A percentile compares a stretch with the other conserved stretches of the same genome.
phyloP scores from a whole-genome alignment of 148 eudicot genomes.

The Rhododendron griersonianum region DNA sequence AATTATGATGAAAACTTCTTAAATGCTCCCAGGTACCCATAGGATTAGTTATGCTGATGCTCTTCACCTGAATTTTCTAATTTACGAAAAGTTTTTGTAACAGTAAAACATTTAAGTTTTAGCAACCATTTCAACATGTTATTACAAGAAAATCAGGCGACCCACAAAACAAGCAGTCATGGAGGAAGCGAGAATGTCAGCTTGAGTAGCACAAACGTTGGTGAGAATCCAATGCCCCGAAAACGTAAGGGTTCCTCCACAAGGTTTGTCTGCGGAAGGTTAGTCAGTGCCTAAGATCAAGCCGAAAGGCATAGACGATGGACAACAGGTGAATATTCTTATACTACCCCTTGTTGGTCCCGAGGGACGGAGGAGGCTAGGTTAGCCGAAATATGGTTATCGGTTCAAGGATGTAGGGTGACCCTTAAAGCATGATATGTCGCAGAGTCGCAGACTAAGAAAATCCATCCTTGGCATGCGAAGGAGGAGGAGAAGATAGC shows the following conservation, averaged over 20 bases:
- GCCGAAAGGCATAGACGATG: not conserved
- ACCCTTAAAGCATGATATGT: not conserved
- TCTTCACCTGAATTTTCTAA: not conserved
- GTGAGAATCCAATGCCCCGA: too few species aligned
- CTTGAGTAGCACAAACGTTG: too few species aligned
- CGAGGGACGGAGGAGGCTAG: not conserved
- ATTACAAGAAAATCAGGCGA: not conserved
- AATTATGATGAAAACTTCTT: not conserved
- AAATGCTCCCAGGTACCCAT: not conserved
- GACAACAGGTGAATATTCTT: not conserved
- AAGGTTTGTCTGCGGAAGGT: not conserved
- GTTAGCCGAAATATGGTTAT: not conserved
- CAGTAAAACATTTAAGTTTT: not conserved
- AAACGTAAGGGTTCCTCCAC: not conserved
- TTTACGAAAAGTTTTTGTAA: not conserved
- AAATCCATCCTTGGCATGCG: not conserved
- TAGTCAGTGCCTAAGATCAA: not conserved
- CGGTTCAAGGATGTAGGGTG: too few species aligned
- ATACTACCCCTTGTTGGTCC: not conserved
- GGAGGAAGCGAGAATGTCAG: too few species aligned
- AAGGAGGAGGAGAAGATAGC: not conserved
- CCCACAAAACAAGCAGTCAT: not conserved
- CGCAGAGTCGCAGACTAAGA: not conserved
- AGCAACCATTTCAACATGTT: not conserved
- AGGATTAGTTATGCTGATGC: not conserved